Conservation (phyloP, 768 basidiomycete genomes). For the Kondoa malvinella region DNA sequence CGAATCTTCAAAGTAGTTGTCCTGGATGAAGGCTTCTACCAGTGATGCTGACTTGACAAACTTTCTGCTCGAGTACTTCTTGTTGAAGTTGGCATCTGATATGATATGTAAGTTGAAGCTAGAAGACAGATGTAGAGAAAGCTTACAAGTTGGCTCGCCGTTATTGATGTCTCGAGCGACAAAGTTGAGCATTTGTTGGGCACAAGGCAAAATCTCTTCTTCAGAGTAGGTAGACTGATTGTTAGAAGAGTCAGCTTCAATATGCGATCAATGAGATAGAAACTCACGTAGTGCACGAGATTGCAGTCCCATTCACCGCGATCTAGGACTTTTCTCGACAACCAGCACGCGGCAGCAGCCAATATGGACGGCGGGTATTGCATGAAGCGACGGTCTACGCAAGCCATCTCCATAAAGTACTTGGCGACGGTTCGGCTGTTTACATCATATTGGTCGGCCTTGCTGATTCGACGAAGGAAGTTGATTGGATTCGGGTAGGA, state of each 20-base stretch:
- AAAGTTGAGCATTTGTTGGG: conserved; percentile 75
- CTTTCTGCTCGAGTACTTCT: conserved; percentile 70
- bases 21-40: conserved; percentile 32
- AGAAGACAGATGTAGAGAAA: not conserved
- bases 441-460: conserved; percentile 79
- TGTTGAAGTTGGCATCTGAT: conserved; percentile 55
- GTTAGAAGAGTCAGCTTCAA: conserved; percentile 53
- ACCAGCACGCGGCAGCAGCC: conserved; percentile 71
- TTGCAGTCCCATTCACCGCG: conserved; percentile 64
- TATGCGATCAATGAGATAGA: conserved; percentile 11
- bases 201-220: conserved; percentile 57
- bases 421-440: conserved; percentile 74
- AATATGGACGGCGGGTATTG: conserved; percentile 56
- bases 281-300: conserved; percentile 8
- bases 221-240: conserved; percentile 59
- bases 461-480: conserved; percentile 72
- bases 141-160: conserved; percentile 24
- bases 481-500: conserved; percentile 75
- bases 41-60: conserved; percentile 74
- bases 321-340: conserved; percentile 62
- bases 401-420: conserved; percentile 72
- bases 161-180: conserved; percentile 37
- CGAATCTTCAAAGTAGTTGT: not conserved
- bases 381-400: conserved; percentile 63
- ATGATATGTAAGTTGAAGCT: not conserved